These are phyloP conservation scores for Neurospora crassa DNA, from an alignment of 2,329 filamentous ascomycete species.

Conservation along the genomic window DNA sequence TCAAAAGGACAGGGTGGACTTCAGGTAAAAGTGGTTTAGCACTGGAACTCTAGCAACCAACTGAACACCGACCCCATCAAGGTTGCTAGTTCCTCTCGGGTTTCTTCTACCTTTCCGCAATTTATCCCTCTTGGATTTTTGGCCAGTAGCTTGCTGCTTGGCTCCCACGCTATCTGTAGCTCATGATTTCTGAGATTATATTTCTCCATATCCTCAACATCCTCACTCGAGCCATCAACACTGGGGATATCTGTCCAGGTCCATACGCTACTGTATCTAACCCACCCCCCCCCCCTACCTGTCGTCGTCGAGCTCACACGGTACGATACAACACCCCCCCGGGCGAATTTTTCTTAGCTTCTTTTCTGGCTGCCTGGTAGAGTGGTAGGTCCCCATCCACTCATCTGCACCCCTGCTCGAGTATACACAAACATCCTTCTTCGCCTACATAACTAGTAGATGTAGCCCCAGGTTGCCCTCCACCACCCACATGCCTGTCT, in stretches of 20 bases:
- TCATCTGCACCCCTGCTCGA: slow-evolving; percentile 25
- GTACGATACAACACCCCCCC: slow-evolving; percentile 18
- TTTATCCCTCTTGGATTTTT: background rate
- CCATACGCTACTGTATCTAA: slow-evolving; percentile 4
- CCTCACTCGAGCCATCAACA: background rate
- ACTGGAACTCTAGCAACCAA: background rate
- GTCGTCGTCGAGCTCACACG: slow-evolving; percentile 16
- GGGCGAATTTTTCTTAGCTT: slow-evolving; percentile 4
- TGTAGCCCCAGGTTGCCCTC: slow-evolving; percentile 21
- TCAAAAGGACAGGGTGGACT: background rate
- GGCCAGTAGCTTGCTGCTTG: background rate
- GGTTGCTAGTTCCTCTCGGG: background rate
- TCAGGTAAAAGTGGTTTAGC: background rate
- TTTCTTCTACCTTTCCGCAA: background rate
- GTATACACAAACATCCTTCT: slow-evolving; percentile 29
- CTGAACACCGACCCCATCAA: background rate
- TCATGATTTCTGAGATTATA: background rate
- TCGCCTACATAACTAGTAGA: slow-evolving; percentile 25
- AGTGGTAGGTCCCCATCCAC: slow-evolving; percentile 17
- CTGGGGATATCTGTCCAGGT: slow-evolving; percentile 1
- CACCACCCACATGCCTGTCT: slow-evolving; percentile 17
- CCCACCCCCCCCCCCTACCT: background rate
- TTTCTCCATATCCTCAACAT: background rate
- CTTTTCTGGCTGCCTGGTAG: slow-evolving; percentile 9
- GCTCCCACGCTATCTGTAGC: background rate